Evolutionary conservation across 202 grass and related monocot genomes (phyloP), one percentile per base, ranked within the genome.

Genomic region (Saccharum hybrid): DNA sequence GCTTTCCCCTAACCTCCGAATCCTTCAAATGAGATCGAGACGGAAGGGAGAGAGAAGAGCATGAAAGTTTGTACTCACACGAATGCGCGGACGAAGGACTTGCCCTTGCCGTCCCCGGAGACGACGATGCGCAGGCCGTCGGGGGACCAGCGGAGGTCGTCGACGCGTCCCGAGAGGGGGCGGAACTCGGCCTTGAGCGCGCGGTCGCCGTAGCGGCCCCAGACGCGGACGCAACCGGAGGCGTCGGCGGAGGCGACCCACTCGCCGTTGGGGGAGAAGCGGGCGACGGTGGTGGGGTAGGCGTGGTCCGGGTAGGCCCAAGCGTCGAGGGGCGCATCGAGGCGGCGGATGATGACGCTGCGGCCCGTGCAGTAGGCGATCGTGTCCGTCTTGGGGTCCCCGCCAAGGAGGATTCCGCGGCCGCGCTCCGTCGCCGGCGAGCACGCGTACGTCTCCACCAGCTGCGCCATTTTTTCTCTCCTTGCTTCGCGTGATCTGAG

Each of bases 71-170:
- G 7, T 18, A 82, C 87, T 89, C 85, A 95, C 96, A 98, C 88
- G 71, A 94, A 98, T 0, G 96, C 96, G 51, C 93, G 93, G 51
- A 98, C 96, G 49, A 98, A 88, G 40, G 96, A 88, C 51, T 96
- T 98, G 2, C 96, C 96, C 80, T 93, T 90, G 43, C 96, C 93
- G 33, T 98, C 96, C 57, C 96, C 96, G 8, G 86, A 92, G 2
- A 92, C 96, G n/a, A 98, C 93, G 59, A 98, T 98, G 66, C 96
- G 82, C 21, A 93, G 88, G 42, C 93, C 91, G 13, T 98, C 96
- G 96, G 89, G 89, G 16, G 96, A 98, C 96, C 96, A 98, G 1
- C 94, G 93, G 45, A 99, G 83, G 74, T 99, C 96, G 86, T 96
- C 96, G 71, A 96, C 88, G 74, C 89, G 83, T 2, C 96, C 96